phyloP scores from a whole-genome alignment of 768 basidiomycete species.

The Russula abietina region DNA sequence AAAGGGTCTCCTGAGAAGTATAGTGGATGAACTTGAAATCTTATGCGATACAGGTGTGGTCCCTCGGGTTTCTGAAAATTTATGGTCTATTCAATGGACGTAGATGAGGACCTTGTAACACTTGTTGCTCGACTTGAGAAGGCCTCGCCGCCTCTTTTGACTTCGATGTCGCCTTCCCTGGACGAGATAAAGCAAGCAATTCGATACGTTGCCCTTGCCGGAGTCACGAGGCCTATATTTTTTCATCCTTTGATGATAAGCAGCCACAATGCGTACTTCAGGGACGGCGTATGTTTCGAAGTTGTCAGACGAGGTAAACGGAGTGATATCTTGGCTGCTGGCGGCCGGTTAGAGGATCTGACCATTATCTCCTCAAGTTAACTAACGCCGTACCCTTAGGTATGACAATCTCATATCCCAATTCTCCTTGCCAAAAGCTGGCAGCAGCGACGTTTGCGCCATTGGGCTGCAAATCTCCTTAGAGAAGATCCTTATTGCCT shows the following conservation, averaged over 20 bases:
- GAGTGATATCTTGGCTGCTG: conserved; percentile 69
- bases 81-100: neutral
- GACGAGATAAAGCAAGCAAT: conserved; percentile 61
- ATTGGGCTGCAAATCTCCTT: conserved; percentile 71
- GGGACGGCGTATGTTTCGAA: conserved; percentile 70
- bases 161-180: conserved; percentile 44
- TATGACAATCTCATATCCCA: conserved; percentile 67
- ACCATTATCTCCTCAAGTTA: conserved; percentile 1
- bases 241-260: conserved; percentile 75
- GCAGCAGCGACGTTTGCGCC: conserved; percentile 53
- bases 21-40: conserved; percentile 69
- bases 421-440: conserved; percentile 51
- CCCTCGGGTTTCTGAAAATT: too few species aligned
- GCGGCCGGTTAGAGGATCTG: conserved; percentile 54
- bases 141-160: conserved; percentile 47
- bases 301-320: conserved; percentile 62
- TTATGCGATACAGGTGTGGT: conserved; percentile 53
- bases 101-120: conserved; percentile 60
- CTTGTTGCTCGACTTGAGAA: conserved; percentile 53
- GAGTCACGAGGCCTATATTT: conserved; percentile 54
- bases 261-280: conserved; percentile 57
- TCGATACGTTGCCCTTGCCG: conserved; percentile 52
- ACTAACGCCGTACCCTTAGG: conserved; percentile 33
- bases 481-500: conserved; percentile 65
- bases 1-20: conserved; percentile 59